phyloP scores from a whole-genome alignment of 768 basidiomycete species.

The Nidularia pulvinata region DNA sequence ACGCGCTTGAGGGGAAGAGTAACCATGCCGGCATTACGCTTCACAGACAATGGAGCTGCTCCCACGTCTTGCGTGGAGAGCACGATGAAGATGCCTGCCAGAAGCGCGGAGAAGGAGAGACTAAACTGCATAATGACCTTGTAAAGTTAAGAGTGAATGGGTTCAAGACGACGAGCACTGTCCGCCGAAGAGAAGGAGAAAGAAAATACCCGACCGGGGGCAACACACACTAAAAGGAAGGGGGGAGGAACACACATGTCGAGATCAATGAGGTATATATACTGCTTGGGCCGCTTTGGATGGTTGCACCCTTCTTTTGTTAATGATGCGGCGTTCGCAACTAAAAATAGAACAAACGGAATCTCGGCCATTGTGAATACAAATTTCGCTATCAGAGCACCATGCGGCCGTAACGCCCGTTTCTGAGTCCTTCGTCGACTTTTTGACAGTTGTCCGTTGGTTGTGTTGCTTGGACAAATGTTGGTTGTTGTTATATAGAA shows the following conservation, averaged over 20 bases:
- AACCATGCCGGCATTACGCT: slow-evolving; percentile 25
- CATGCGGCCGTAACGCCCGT: too few relatives aligned
- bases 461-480: too few relatives aligned
- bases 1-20: slow-evolving; percentile 44
- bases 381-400: too few relatives aligned
- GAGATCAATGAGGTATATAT: too few relatives aligned
- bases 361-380: too few relatives aligned
- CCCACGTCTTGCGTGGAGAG: slow-evolving; percentile 33
- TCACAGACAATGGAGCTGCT: slow-evolving; percentile 36
- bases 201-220: slow-evolving; percentile 25
- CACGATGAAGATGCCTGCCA: slow-evolving; percentile 48
- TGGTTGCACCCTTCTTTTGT: too few relatives aligned
- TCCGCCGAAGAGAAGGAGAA: slow-evolving; percentile 18
- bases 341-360: too few relatives aligned
- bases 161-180: background rate
- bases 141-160: background rate
- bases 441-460: too few relatives aligned
- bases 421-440: too few relatives aligned
- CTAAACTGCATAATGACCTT: slow-evolving; percentile 52
- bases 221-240: slow-evolving; percentile 14
- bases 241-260: slow-evolving; percentile 5
- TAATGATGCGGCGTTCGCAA: too few relatives aligned
- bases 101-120: slow-evolving; percentile 47
- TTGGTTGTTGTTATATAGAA: too few relatives aligned
- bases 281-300: too few relatives aligned